A percentile compares a stretch with the other conserved stretches of the same genome.
Evolutionary conservation across 2,329 filamentous ascomycete species (phyloP).

Genomic region (Colletotrichum gigasporum): DNA sequence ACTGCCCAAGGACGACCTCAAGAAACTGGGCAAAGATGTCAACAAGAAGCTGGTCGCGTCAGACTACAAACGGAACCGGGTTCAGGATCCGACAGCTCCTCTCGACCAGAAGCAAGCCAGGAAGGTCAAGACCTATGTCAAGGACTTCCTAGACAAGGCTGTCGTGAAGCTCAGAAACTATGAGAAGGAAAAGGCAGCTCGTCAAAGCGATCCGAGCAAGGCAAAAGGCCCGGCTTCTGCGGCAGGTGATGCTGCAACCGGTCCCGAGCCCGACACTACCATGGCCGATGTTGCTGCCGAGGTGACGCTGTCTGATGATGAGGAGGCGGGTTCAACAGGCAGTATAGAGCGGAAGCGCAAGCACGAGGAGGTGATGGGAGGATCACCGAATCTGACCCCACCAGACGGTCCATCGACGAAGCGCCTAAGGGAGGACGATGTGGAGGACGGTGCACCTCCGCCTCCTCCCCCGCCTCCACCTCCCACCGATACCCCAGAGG

Average conservation of each 20-base stretch:
- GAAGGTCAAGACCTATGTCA: conserved; percentile 83
- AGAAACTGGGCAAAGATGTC: conserved; percentile 72
- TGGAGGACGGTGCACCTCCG: conserved; percentile 47
- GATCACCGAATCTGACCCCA: conserved; percentile 57
- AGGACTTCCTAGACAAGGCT: conserved; percentile 85
- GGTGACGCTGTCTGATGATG: conserved; percentile 52
- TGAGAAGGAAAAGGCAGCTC: conserved; percentile 70
- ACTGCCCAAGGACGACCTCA: conserved; percentile 81
- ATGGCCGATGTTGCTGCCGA: conserved; percentile 48
- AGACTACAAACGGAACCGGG: conserved; percentile 90
- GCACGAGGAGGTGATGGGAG: conserved; percentile 57
- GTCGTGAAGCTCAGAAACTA: conserved; percentile 77
- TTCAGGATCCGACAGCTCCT: conserved; percentile 76
- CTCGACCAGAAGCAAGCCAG: conserved; percentile 82
- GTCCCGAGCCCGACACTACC: conserved; percentile 36
- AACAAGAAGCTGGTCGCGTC: conserved; percentile 90
- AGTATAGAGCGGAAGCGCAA: conserved; percentile 72
- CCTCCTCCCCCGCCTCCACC: conserved; percentile 58
- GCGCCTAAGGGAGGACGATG: conserved; percentile 58
- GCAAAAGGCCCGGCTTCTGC: conserved; percentile 23
- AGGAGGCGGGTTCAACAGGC: conserved; percentile 53
- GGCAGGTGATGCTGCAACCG: conserved; percentile 26
- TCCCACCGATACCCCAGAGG: conserved; percentile 42
- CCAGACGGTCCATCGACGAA: conserved; percentile 66
- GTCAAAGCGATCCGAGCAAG: conserved; percentile 38